Evolutionary conservation across 805 yeast species (phyloP), one percentile per base, ranked within the genome.

Genomic region (Brettanomyces nanus): DNA sequence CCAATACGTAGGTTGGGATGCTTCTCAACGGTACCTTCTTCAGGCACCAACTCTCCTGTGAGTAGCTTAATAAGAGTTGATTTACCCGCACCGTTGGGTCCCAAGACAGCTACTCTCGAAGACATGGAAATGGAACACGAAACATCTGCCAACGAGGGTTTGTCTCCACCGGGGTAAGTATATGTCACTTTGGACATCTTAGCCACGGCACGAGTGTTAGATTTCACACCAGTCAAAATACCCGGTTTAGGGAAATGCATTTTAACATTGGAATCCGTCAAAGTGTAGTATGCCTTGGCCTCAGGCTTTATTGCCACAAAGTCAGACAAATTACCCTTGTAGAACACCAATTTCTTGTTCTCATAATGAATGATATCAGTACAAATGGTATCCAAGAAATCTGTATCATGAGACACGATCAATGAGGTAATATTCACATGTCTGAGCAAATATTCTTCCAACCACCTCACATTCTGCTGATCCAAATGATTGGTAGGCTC

Each of bases 231-330:
- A n/a, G 95, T 80, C 52, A 92, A 70, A 47, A 92, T 82, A 52
- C 98, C 98, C 42, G 97, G 97, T 7, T 95, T 90, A 51, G 98
- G 98, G 85, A 90, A 92, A 20, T 86, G 86, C 97, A 90, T 90
- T 65, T 89, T 85, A 41, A 90, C 92, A 51, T 83, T 83, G 20
- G 92, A 76, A 60, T 90, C 97, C 25, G 95, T 80, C 58, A 90
- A 75, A 14, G 97, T 89, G 61, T 90, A 90, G 63, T 90, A 90
- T 3, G 97, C 79, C 63, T 86, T 89, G 42, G 96, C 97, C 65
- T 90, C 97, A 34, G 98, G 98, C 53, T 85, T 81, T 31, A 79
- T 82, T 61, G 82, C 77, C 45, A 90, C 98, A 49, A 90, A 89
- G 52, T 78, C 94, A 11, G 95, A 84, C 53, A 90, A 71, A 62